Evolutionary conservation across 192 early-diverging fungal species (phyloP), one percentile per base, ranked within the genome.

Genomic region (Umbelopsis isabellina): DNA sequence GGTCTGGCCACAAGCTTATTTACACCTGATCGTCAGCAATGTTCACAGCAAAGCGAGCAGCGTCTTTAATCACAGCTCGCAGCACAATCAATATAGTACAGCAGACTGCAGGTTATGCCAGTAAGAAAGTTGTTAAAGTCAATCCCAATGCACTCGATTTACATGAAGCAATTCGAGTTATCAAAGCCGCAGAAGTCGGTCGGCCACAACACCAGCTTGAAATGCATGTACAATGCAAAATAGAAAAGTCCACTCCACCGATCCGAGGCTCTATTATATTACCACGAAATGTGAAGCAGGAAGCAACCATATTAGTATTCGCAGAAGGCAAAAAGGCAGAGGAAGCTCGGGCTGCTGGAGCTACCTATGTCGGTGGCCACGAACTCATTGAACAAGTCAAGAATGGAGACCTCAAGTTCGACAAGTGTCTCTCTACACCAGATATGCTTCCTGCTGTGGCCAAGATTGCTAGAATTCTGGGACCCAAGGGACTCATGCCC

Each of bases 401-500:
- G 49, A 82, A 88, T 5, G 90, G 86, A 50, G 75, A 89, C 67
- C 61, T 95, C 35, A 74, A 86, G 65, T 94, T 96, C 75, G 92
- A 95, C 82, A 92, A 91, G 72, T 92, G 90, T 67, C 80, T 98
- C 58, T 86, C 94, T 8, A 98, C 95, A 41, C 93, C 92, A 33
- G 91, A 84, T 18, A 94, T 97, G 91, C 89, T 94, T 79, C 94
- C 95, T 25, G 80, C 87, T 46, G 93, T 97, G 41, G 86, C 94
- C 44, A 92, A 90, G 75, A 91, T 98, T 76, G 97, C 95, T 7
- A 87, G 90, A 52, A 76, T 95, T 27, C 77, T 98, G 72, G 97
- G 97, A 69, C 97, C 97, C 27, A 94, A 93, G 76, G 94, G 94
- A n/a, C 82, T 98, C 68, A 97, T 98, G 97, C 97, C 97, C 23